phyloP scores from a whole-genome alignment of 257 asterid genomes.

The Leonotis leonurus region DNA sequence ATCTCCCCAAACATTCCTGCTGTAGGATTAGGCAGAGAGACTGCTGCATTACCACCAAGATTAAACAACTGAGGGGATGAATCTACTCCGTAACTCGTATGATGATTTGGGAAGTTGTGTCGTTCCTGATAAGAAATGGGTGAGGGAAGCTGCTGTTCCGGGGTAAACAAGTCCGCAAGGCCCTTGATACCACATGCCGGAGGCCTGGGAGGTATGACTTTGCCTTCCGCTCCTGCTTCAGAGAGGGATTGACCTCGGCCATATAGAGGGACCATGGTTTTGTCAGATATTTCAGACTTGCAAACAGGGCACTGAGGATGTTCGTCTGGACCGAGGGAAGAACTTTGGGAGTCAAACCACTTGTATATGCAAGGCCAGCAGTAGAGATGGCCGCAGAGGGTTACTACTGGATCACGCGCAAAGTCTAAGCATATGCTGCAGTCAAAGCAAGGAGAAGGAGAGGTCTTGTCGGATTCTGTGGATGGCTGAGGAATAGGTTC shows the following conservation, averaged over 20 bases:
- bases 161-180: slow-evolving; percentile 22
- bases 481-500: slow-evolving; percentile 37
- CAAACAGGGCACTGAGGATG: slow-evolving; percentile 67
- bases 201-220: slow-evolving; percentile 69
- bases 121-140: slow-evolving; percentile 17
- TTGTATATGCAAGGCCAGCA: slow-evolving; percentile 95
- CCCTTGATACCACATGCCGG: slow-evolving; percentile 37
- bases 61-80: slow-evolving; percentile 17
- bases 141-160: slow-evolving; percentile 21
- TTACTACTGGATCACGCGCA: slow-evolving; percentile 72
- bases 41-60: slow-evolving; percentile 17
- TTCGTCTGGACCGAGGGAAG: slow-evolving; percentile 30
- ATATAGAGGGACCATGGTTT: slow-evolving; percentile 66
- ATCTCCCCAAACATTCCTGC: slow-evolving; percentile 70
- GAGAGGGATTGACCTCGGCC: slow-evolving; percentile 50
- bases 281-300: slow-evolving; percentile 67
- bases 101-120: slow-evolving; percentile 9
- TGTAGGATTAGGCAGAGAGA: slow-evolving; percentile 24
- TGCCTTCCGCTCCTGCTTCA: slow-evolving; percentile 30
- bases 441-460: slow-evolving; percentile 60
- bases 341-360: slow-evolving; percentile 49
- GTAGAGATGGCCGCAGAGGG: slow-evolving; percentile 84
- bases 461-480: slow-evolving; percentile 32
- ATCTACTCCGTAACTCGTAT: slow-evolving; percentile 12
- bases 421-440: slow-evolving; percentile 79